Conservation (phyloP, 768 basidiomycete species). For the Tephrocybe rancida region DNA sequence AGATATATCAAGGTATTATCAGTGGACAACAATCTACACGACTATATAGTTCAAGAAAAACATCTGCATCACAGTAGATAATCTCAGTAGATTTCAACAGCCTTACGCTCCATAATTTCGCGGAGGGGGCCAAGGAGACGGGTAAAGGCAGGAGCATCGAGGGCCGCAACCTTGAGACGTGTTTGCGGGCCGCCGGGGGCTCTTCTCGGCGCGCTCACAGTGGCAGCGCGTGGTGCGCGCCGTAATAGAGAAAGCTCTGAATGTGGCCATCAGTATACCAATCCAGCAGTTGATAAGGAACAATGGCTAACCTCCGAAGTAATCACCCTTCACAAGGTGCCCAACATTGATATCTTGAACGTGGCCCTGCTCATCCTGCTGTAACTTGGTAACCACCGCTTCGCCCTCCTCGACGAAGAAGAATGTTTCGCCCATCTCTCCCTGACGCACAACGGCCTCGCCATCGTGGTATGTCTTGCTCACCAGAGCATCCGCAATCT, state of each 20-base stretch:
- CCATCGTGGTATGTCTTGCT: conserved; percentile 83
- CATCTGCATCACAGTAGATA: conserved; percentile 20
- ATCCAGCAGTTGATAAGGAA: conserved; percentile 3
- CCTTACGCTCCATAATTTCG: conserved; percentile 90
- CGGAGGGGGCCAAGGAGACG: conserved; percentile 89
- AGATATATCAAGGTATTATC: conserved; percentile 17
- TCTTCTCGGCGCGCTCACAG: conserved; percentile 79
- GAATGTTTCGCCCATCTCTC: conserved; percentile 96
- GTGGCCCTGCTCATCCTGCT: conserved; percentile 58
- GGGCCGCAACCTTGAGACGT: conserved; percentile 89
- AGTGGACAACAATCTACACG: conserved; percentile 5
- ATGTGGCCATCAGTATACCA: conserved; percentile 1
- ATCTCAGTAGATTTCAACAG: conserved; percentile 65
- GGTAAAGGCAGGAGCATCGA: conserved; percentile 93
- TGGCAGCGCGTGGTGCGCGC: conserved; percentile 91
- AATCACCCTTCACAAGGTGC: conserved; percentile 85
- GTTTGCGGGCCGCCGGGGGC: conserved; percentile 41
- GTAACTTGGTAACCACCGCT: conserved; percentile 82
- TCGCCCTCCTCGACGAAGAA: conserved; percentile 97
- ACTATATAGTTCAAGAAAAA: conserved; percentile 26
- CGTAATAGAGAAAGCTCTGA: conserved; percentile 90
- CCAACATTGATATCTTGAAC: conserved; percentile 72
- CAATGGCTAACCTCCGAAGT: conserved; percentile 85
- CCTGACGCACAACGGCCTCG: conserved; percentile 86
- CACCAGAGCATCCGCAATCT: conserved; percentile 94